phyloP scores from a whole-genome alignment of 495 filamentous ascomycete genomes.

The Xylaria castorea region DNA sequence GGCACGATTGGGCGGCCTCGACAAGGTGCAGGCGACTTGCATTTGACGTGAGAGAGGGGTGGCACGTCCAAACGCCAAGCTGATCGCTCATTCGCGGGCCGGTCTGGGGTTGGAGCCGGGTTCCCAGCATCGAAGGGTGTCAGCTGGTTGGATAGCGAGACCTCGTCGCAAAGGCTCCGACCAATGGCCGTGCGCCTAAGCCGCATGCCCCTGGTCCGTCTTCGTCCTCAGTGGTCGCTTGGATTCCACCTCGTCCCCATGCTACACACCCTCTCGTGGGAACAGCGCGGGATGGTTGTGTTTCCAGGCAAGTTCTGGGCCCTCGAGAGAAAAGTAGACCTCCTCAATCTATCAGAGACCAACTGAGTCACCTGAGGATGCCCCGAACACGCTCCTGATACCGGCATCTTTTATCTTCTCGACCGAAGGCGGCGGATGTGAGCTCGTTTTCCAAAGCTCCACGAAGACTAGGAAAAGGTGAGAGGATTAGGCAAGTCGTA shows the following conservation, averaged over 20 bases:
- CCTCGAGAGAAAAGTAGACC: slow-evolving; percentile 30
- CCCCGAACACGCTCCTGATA: slow-evolving; percentile 30
- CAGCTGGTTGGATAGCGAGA: slow-evolving; percentile 45
- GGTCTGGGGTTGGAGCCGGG: slow-evolving; percentile 40
- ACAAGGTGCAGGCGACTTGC: slow-evolving; percentile 26
- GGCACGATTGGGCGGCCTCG: slow-evolving; percentile 20
- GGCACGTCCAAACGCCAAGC: slow-evolving; percentile 36
- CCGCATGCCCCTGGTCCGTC: slow-evolving; percentile 32
- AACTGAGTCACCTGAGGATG: slow-evolving; percentile 40
- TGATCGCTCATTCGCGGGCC: slow-evolving; percentile 41
- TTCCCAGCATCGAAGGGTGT: slow-evolving; percentile 38
- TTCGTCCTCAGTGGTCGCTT: slow-evolving; percentile 16
- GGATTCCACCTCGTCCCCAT: slow-evolving; percentile 21
- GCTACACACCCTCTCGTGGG: slow-evolving; percentile 39
- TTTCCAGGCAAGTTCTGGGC: slow-evolving; percentile 36
- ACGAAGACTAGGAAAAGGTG: slow-evolving; percentile 15
- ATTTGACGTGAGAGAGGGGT: slow-evolving; percentile 28
- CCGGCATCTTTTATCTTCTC: slow-evolving; percentile 20
- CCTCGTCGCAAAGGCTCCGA: slow-evolving; percentile 36
- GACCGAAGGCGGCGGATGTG: slow-evolving; percentile 21
- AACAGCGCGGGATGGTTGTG: slow-evolving; percentile 29
- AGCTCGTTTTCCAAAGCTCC: slow-evolving; percentile 12
- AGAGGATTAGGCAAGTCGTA: slow-evolving; percentile 34
- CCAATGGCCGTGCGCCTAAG: slow-evolving; percentile 35
- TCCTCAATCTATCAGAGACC: slow-evolving; percentile 34